A percentile compares a stretch with the other conserved stretches of the same genome.
Evolutionary conservation across 2,329 filamentous ascomycete genomes (phyloP).

Genomic region (Xylaria sp.): DNA sequence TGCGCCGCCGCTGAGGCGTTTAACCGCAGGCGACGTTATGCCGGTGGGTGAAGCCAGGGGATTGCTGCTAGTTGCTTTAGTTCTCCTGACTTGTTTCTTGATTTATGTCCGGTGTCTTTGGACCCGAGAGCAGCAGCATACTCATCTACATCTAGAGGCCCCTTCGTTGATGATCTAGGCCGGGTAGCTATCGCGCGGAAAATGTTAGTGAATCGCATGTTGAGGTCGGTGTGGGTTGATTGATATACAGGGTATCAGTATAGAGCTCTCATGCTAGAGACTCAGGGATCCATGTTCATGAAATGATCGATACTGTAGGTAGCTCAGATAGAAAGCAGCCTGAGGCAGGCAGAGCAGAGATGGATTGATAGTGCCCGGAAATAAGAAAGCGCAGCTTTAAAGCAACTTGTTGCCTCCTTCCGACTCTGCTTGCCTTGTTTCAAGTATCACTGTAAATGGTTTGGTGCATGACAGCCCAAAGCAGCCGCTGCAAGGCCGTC

Average conservation of each 20-base stretch:
- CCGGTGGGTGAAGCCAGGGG: slow-evolving; percentile 40
- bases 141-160: slow-evolving; percentile 81
- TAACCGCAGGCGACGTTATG: slow-evolving; percentile 42
- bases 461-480: background rate
- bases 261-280: background rate
- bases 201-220: slow-evolving; percentile 46
- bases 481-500: background rate
- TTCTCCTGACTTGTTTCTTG: slow-evolving; percentile 6
- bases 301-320: background rate
- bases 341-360: background rate
- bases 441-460: background rate
- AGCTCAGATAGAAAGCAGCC: background rate
- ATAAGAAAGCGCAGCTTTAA: slow-evolving; percentile 6
- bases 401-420: background rate
- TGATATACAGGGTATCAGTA: background rate
- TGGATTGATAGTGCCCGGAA: background rate
- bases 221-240: background rate
- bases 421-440: slow-evolving; percentile 4
- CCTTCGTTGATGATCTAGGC: slow-evolving; percentile 77
- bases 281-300: slow-evolving; percentile 1
- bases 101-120: slow-evolving; percentile 14
- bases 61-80: slow-evolving; percentile 37
- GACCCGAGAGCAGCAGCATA: slow-evolving; percentile 60
- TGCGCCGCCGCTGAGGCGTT: slow-evolving; percentile 42
- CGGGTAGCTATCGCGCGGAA: slow-evolving; percentile 61